A percentile compares a stretch with the other conserved stretches of the same genome.
These are phyloP conservation scores for Fraxinus excelsior DNA, from an alignment of 257 asterid genomes.

Conservation along the genomic window DNA sequence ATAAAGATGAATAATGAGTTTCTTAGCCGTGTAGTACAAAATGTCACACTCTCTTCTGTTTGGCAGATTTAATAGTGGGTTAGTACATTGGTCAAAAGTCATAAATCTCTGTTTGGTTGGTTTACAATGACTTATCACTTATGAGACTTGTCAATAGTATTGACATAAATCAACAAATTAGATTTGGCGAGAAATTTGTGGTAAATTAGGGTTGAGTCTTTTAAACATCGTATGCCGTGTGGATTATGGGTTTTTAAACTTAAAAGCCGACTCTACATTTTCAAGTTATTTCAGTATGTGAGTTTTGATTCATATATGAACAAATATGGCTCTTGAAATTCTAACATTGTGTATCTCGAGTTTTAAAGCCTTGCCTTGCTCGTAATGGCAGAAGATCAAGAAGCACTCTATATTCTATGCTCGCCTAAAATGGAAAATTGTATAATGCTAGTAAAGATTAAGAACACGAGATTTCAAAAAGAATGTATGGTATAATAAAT, in stretches of 20 bases:
- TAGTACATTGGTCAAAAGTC: slow-evolving; percentile 23
- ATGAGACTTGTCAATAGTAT: neutral
- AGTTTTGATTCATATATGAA: too few species aligned
- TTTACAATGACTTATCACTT: neutral
- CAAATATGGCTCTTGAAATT: too few species aligned
- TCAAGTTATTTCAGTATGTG: too few species aligned
- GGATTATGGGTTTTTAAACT: too few species aligned
- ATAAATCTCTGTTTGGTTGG: neutral
- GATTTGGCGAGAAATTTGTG: neutral
- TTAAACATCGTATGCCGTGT: too few species aligned
- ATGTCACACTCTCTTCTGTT: slow-evolving; percentile 37
- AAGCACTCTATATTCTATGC: too few species aligned
- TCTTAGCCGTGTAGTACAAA: slow-evolving; percentile 14
- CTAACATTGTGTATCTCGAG: too few species aligned
- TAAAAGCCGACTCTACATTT: too few species aligned
- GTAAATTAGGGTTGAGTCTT: too few species aligned
- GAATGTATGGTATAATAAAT: neutral
- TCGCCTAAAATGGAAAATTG: too few species aligned
- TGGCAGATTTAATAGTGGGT: slow-evolving; percentile 29
- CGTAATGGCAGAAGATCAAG: too few species aligned
- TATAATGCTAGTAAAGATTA: neutral
- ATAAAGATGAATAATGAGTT: slow-evolving; percentile 1
- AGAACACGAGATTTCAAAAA: neutral
- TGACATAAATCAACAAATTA: neutral
- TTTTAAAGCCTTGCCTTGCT: too few species aligned